Evolutionary conservation across 2,329 filamentous ascomycete species (phyloP).

Genomic region (Botrytis paeoniae): DNA sequence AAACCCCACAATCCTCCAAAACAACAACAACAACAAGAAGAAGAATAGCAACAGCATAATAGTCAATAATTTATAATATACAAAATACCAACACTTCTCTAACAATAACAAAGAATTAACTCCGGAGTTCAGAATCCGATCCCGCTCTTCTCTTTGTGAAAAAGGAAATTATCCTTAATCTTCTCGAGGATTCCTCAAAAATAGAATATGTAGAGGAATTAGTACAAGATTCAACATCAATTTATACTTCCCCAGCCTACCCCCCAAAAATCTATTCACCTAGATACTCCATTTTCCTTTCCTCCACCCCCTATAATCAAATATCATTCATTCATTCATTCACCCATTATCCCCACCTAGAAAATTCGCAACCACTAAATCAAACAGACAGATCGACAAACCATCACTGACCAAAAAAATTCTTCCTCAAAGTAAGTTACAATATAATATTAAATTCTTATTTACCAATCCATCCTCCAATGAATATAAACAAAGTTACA

Average conservation of each 20-base stretch:
- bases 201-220: neutral
- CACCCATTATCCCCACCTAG: neutral
- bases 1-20: neutral
- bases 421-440: neutral
- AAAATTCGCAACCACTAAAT: neutral
- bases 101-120: rapidly evolving
- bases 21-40: neutral
- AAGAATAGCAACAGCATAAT: neutral
- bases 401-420: neutral
- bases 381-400: neutral
- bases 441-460: neutral
- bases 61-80: neutral
- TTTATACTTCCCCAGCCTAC: neutral
- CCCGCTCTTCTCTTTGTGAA: neutral
- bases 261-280: neutral
- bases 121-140: neutral
- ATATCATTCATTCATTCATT: neutral
- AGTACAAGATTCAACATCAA: neutral
- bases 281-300: too few relatives aligned
- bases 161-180: neutral
- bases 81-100: neutral
- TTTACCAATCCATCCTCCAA: neutral
- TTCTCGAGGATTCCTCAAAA: too few relatives aligned
- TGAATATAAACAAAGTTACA: neutral
- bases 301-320: neutral